phyloP scores from a whole-genome alignment of 148 eudicot species.

The Rhododendron griersonianum region DNA sequence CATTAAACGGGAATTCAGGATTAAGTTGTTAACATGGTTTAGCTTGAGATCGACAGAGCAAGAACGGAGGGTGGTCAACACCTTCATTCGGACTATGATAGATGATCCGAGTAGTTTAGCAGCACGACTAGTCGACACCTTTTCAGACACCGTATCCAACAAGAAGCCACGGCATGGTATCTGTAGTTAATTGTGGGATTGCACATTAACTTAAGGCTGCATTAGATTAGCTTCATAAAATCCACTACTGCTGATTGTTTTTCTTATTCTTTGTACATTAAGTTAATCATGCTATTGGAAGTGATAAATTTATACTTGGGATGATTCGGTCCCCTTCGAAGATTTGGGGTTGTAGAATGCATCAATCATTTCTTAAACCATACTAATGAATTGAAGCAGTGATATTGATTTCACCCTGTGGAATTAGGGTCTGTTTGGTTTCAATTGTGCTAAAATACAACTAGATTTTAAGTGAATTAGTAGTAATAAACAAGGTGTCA shows the following conservation, averaged over 20 bases:
- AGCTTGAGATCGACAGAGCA: slow-evolving; percentile 82
- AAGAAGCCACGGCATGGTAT: slow-evolving; percentile 58
- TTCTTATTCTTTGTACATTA: slow-evolving; percentile 17
- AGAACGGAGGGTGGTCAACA: slow-evolving; percentile 74
- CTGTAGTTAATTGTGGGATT: slow-evolving; percentile 34
- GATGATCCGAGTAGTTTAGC: slow-evolving; percentile 84
- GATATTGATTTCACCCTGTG: not conserved
- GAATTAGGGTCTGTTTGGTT: not conserved
- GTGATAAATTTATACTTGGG: slow-evolving; percentile 10
- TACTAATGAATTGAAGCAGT: not conserved
- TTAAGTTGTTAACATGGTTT: slow-evolving; percentile 82
- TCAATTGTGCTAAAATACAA: not conserved
- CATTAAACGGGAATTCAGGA: slow-evolving; percentile 61
- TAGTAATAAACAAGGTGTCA: not conserved
- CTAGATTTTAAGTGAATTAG: not conserved
- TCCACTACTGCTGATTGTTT: slow-evolving; percentile 10
- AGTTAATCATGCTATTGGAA: slow-evolving; percentile 16
- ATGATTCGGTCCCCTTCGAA: not conserved
- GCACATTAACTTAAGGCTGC: slow-evolving; percentile 1
- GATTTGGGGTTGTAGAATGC: slow-evolving; percentile 5
- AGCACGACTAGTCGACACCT: slow-evolving; percentile 75
- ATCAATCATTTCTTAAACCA: not conserved
- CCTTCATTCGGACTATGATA: slow-evolving; percentile 58
- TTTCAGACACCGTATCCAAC: slow-evolving; percentile 57
- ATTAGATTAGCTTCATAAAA: not conserved